Base-by-base conservation (phyloP, 1,284 basidiomycete genomes). In the Heterobasidion irregulare region DNA sequence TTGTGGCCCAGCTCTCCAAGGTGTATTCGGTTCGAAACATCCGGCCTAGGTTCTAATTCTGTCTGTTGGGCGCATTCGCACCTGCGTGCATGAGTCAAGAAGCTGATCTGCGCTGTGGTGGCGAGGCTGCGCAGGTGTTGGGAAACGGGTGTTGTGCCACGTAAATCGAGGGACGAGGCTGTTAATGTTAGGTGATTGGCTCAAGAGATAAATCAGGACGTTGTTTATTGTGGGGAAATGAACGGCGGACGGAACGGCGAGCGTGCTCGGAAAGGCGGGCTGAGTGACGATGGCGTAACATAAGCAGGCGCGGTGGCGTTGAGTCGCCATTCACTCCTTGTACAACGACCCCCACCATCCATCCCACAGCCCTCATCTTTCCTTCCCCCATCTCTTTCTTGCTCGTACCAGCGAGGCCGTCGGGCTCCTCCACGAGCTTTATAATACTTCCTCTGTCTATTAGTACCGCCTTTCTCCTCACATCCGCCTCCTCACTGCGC, bases 1-100 rank as follows among this genome's bases (percentile, higher is more conserved):
- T 26, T 26, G 26, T 26, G 26, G 26, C 4, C 26, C 26, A 26
- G 26, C 26, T 26, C 26, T 26, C 26, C 26, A 5, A 5, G 26
- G 26, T 26, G 26, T 26, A 26, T 59, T 52, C 18, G 69, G 64
- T 64, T 52, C 53, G 50, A 7, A 51, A 16, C 13, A 44, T 44
- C 13, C 43, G 43, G 43, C 5, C 26, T 5, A 41, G 38, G 38
- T 41, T 41, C 10, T n/a, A 41, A 26, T 26, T 26, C 26, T 8
- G 38, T n/a, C 38, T 10, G n/a, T n/a, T 41, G 38, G 38, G 10
- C 38, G 38, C n/a, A 41, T 41, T 41, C n/a, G 38, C 38, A 41
- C 38, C 38, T 41, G 26, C 4, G 26, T 5, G 26, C 26, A 26
- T 6, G 26, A 26, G 26, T 26, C 26, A 26, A 26, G 26, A 26